Evolutionary conservation across 1,284 basidiomycete genomes (phyloP).

Genomic region (Papiliotrema terrestris): DNA sequence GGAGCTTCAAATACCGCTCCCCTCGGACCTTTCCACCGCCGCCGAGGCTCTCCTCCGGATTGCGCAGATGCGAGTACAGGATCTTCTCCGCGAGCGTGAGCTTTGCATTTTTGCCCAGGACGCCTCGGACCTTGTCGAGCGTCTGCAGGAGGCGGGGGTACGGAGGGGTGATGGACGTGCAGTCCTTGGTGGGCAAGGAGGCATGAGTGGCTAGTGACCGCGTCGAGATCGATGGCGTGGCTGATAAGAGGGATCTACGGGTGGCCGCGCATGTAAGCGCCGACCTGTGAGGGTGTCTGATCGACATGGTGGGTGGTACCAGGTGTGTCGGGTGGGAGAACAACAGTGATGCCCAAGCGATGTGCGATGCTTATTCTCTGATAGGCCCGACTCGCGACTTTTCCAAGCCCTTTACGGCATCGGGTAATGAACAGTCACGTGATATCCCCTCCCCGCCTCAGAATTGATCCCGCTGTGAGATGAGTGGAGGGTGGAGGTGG

Average conservation of each 20-base stretch:
- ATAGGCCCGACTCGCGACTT: not conserved
- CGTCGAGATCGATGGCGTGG: no score
- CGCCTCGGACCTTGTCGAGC: constrained; percentile 65
- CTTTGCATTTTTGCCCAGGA: constrained; percentile 58
- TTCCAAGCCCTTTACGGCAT: not conserved
- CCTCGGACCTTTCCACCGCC: constrained; percentile 70
- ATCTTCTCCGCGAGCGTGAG: constrained; percentile 97
- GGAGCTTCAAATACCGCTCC: constrained; percentile 83
- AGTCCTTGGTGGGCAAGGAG: constrained; percentile 44
- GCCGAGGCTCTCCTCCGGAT: constrained; percentile 68
- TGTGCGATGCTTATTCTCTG: not conserved
- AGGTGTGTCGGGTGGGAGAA: not conserved
- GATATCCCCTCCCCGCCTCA: not conserved
- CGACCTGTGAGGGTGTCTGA: not conserved
- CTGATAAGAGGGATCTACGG: not conserved
- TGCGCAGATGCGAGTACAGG: constrained; percentile 85
- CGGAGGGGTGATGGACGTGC: constrained; percentile 78
- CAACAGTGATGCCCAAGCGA: not conserved
- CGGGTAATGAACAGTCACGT: no score
- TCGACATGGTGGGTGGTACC: not conserved
- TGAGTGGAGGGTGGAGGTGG: constrained; percentile 1
- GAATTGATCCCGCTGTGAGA: not conserved
- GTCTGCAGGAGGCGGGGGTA: constrained; percentile 74
- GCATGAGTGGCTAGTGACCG: constrained; percentile 41
- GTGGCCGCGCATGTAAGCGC: not conserved